Evolutionary conservation across 495 filamentous ascomycete species (phyloP).

Genomic region (Penicillium crystallinum): DNA sequence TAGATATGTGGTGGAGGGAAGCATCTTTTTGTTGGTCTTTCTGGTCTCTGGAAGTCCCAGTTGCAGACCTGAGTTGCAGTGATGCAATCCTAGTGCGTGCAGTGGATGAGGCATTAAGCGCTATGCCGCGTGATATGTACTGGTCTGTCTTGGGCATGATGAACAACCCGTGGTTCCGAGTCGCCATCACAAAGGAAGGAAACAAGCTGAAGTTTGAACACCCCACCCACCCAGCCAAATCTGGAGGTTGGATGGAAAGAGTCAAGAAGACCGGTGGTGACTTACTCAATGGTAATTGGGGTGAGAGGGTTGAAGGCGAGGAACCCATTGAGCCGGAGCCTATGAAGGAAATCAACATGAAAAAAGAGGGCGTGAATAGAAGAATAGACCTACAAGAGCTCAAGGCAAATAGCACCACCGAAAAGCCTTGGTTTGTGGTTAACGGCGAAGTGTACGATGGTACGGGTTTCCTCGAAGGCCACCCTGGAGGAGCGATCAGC

Average conservation of each 20-base stretch:
- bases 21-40: constrained; percentile 91
- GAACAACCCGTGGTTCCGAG: constrained; percentile 94
- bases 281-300: constrained; percentile 80
- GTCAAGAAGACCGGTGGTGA: constrained; percentile 87
- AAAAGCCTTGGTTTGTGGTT: constrained; percentile 85
- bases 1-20: constrained; percentile 83
- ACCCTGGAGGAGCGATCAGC: constrained; percentile 86
- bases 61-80: constrained; percentile 56
- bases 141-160: constrained; percentile 98
- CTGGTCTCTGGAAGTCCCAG: constrained; percentile 71
- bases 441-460: constrained; percentile 93
- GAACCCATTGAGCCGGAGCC: constrained; percentile 38
- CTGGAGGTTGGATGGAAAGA: constrained; percentile 93
- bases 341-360: constrained; percentile 75
- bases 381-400: constrained; percentile 69
- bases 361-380: constrained; percentile 58
- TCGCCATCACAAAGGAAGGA: constrained; percentile 70
- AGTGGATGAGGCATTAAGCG: constrained; percentile 87
- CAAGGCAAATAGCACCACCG: constrained; percentile 57
- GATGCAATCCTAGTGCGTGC: constrained; percentile 77
- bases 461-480: constrained; percentile 72
- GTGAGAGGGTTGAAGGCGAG: constrained; percentile 63
- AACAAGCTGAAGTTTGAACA: constrained; percentile 76
- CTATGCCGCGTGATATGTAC: constrained; percentile 92
- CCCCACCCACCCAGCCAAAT: constrained; percentile 75